Conservation (phyloP, 2,329 filamentous ascomycete genomes). For the Alternaria angustiovoidea region DNA sequence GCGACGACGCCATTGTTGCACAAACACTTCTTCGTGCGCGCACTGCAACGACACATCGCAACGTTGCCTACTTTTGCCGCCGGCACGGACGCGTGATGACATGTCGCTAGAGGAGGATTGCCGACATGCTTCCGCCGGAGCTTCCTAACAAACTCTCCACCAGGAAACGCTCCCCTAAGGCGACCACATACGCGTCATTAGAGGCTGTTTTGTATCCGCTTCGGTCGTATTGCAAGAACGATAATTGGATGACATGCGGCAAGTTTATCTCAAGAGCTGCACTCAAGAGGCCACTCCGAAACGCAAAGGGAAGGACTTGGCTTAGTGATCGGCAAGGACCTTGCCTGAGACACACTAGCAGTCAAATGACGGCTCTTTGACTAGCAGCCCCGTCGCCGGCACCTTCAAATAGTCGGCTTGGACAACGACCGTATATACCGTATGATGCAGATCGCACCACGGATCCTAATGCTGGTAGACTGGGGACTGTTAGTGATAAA, state of each 20-base stretch:
- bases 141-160: not conserved
- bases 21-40: not conserved
- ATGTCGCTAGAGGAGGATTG: not conserved
- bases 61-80: not conserved
- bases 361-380: constrained; percentile 1
- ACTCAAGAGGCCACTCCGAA: not conserved
- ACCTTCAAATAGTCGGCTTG: constrained; percentile 6
- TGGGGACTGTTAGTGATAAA: not conserved
- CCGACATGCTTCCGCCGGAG: not conserved
- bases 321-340: constrained; percentile 16
- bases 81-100: not conserved
- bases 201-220: not conserved
- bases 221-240: not conserved
- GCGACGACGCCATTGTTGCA: not conserved
- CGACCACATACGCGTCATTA: constrained; percentile 1
- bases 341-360: constrained; percentile 12
- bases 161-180: not conserved
- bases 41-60: not conserved
- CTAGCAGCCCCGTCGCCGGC: constrained; percentile 16
- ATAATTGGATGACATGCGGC: not conserved
- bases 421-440: constrained; percentile 10
- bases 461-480: not conserved
- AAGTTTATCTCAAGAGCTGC: not conserved
- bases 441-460: constrained; percentile 1
- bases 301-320: constrained; percentile 6